Evolutionary conservation across 2,329 filamentous ascomycete genomes (phyloP).

Genomic region (Microcyclospora tardicrescens): DNA sequence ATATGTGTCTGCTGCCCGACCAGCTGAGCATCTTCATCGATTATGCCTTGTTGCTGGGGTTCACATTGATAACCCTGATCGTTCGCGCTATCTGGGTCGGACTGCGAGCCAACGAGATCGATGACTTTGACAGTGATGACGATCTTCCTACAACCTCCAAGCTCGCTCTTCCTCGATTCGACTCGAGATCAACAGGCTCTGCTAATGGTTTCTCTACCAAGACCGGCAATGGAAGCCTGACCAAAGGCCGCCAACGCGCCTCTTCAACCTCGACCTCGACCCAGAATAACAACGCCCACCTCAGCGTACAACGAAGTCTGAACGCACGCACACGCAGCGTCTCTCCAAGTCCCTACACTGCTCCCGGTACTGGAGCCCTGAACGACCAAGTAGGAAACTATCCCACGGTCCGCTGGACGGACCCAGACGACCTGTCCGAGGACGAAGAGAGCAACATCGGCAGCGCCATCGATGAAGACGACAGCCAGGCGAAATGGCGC

Average conservation of each 20-base stretch:
- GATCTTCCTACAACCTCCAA: background rate
- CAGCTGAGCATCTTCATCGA: constrained; percentile 72
- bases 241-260: constrained; percentile 19
- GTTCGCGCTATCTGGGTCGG: constrained; percentile 30
- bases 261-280: constrained; percentile 22
- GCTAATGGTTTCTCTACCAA: constrained; percentile 15
- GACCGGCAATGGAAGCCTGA: constrained; percentile 6
- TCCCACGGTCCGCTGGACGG: constrained; percentile 18
- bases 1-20: constrained; percentile 81
- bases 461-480: constrained; percentile 6
- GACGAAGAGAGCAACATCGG: constrained; percentile 11
- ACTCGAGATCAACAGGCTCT: constrained; percentile 7
- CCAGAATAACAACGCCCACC: constrained; percentile 8
- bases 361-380: constrained; percentile 18
- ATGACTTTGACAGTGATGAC: background rate
- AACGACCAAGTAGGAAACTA: constrained; percentile 32
- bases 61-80: constrained; percentile 38
- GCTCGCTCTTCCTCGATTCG: constrained; percentile 8
- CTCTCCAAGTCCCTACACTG: constrained; percentile 19
- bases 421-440: constrained; percentile 19
- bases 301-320: constrained; percentile 19
- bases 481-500: constrained; percentile 17
- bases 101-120: constrained; percentile 7
- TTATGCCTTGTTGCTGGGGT: constrained; percentile 52
- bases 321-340: constrained; percentile 25